A percentile compares a stretch with the other conserved stretches of the same genome.
phyloP scores from a whole-genome alignment of 106 monocot genomes.

The Vanilla planifolia region DNA sequence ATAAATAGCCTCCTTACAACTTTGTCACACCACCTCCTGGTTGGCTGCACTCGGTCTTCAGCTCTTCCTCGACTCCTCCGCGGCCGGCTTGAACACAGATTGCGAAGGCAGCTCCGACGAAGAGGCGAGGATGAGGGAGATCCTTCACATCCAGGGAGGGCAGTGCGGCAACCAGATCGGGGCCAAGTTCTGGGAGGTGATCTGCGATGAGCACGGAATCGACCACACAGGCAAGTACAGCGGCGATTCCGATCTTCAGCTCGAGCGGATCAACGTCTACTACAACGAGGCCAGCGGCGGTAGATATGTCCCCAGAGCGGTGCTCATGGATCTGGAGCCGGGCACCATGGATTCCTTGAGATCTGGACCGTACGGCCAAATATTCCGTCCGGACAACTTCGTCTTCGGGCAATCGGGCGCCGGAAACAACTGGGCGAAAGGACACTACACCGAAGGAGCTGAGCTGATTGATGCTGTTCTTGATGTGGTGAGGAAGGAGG shows the following conservation, averaged over 20 bases:
- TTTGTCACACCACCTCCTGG: neutral
- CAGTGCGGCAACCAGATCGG: slow-evolving; percentile 93
- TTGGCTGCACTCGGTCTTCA: neutral
- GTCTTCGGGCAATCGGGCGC: slow-evolving; percentile 1
- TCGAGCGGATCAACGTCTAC: slow-evolving; percentile 67
- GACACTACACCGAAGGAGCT: neutral
- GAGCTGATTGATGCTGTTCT: slow-evolving; percentile 8
- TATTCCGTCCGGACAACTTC: slow-evolving; percentile 3
- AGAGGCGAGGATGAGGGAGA: slow-evolving; percentile 48
- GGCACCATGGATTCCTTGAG: slow-evolving; percentile 60
- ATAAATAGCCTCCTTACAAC: neutral
- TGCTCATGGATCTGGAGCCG: slow-evolving; percentile 64
- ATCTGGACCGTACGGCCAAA: slow-evolving; percentile 30
- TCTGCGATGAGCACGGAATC: slow-evolving; percentile 79
- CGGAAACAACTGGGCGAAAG: slow-evolving; percentile 2
- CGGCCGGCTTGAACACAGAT: neutral
- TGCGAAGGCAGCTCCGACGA: too few species aligned
- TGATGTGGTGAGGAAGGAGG: slow-evolving; percentile 8
- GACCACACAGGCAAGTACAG: slow-evolving; percentile 51
- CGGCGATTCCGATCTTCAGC: slow-evolving; percentile 54
- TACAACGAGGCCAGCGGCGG: slow-evolving; percentile 67
- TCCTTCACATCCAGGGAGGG: slow-evolving; percentile 76
- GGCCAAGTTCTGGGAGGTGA: slow-evolving; percentile 89
- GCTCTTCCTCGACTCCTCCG: too few species aligned
- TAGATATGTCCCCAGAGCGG: slow-evolving; percentile 52